Evolutionary conservation across 1,284 basidiomycete genomes (phyloP).

Genomic region (Irpex sp.): DNA sequence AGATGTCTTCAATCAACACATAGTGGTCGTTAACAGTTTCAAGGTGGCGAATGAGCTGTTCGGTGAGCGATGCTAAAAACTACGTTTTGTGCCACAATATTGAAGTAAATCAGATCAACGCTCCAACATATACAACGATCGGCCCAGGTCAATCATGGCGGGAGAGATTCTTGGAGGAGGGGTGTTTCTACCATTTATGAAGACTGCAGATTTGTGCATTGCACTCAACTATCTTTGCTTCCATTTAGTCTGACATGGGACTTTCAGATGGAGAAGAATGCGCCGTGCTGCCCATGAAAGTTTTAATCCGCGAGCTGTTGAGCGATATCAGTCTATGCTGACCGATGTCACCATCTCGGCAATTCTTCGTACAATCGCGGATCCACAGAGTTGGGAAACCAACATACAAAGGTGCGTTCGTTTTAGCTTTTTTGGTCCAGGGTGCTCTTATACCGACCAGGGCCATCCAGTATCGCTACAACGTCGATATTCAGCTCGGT

Average conservation of each 20-base stretch:
- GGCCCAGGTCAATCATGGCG: slow-evolving; percentile 57
- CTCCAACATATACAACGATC: slow-evolving; percentile 60
- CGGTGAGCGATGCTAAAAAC: not conserved
- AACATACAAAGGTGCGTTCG: not conserved
- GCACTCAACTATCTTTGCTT: not conserved
- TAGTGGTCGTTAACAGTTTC: not conserved
- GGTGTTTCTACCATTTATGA: not conserved
- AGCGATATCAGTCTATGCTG: not conserved
- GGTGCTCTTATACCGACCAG: too few relatives aligned
- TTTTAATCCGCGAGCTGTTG: not conserved
- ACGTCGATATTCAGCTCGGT: not conserved
- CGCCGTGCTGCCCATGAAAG: not conserved
- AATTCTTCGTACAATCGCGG: not conserved
- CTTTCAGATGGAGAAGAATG: not conserved
- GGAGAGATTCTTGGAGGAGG: slow-evolving; percentile 31
- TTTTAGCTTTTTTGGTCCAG: too few relatives aligned
- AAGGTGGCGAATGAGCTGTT: not conserved
- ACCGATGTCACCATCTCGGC: not conserved
- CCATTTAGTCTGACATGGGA: not conserved
- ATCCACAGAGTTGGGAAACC: not conserved
- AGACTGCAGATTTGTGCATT: not conserved
- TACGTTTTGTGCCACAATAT: not conserved
- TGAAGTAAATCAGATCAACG: too few relatives aligned
- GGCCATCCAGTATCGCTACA: not conserved
- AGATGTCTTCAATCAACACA: not conserved